Evolutionary conservation across 257 asterid genomes (phyloP).

Genomic region (Coffea canephora): DNA sequence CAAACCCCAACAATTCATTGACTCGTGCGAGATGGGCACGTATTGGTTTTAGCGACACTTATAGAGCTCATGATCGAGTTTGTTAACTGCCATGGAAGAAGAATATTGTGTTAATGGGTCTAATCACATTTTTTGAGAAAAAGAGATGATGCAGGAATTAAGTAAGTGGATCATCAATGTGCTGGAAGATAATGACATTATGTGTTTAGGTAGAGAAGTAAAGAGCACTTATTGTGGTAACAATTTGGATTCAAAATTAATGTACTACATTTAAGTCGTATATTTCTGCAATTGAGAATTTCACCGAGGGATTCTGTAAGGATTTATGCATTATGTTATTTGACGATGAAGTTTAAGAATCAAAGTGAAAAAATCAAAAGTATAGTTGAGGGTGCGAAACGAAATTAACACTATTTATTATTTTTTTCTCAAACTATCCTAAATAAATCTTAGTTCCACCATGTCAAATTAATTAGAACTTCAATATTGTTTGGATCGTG

Average conservation of each 20-base stretch:
- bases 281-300: background rate
- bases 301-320: no score
- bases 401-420: no score
- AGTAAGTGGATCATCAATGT: background rate
- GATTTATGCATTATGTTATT: no score
- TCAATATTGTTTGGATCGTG: no score
- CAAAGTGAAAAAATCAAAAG: no score
- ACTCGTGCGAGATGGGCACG: slow-evolving; percentile 21
- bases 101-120: background rate
- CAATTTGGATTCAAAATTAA: background rate
- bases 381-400: no score
- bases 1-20: slow-evolving; percentile 29
- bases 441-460: no score
- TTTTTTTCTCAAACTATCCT: no score
- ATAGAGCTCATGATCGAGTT: background rate
- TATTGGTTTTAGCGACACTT: background rate
- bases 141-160: background rate
- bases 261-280: no score
- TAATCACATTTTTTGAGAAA: background rate
- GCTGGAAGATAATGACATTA: slow-evolving; percentile 1
- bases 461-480: no score
- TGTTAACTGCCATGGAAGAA: background rate
- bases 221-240: background rate
- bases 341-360: no score
- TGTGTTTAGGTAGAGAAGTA: background rate